A percentile compares a stretch with the other conserved stretches of the same genome.
phyloP scores from a whole-genome alignment of 1,284 basidiomycete species.

The Boletellus deceptivus region DNA sequence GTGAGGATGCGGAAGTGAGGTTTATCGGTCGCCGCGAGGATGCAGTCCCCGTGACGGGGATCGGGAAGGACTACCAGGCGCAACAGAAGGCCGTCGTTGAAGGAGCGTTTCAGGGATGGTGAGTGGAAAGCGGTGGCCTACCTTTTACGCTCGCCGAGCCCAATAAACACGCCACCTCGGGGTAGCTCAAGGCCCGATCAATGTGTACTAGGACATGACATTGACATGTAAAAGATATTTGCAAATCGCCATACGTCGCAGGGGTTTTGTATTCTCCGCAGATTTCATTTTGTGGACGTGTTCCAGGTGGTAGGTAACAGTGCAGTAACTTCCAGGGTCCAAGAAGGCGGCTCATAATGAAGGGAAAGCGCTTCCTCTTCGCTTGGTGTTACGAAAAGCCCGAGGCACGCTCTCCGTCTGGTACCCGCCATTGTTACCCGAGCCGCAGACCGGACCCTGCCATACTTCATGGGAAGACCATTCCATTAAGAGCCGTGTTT shows the following conservation, averaged over 20 bases:
- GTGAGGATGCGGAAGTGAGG: constrained; percentile 24
- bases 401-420: too few species aligned
- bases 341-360: background rate
- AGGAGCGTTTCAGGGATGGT: constrained; percentile 53
- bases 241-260: too few species aligned
- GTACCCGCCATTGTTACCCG: background rate
- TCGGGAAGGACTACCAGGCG: constrained; percentile 62
- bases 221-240: too few species aligned
- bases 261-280: too few species aligned
- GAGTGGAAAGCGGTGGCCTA: background rate
- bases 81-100: constrained; percentile 65
- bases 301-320: background rate
- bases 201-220: too few species aligned
- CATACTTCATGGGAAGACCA: background rate
- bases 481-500: background rate
- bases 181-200: too few species aligned
- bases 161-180: too few species aligned
- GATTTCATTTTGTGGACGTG: too few species aligned
- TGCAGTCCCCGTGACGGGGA: constrained; percentile 77
- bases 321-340: background rate
- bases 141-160: too few species aligned
- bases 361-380: too few species aligned
- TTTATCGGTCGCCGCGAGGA: constrained; percentile 72
- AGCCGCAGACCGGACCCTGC: background rate
- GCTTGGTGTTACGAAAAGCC: background rate